Percentiles rank a stretch among this genome's conserved stretches.
These are phyloP conservation scores for Melaleuca alternifolia DNA, from an alignment of 345 rosid species.

Conservation along the genomic window DNA sequence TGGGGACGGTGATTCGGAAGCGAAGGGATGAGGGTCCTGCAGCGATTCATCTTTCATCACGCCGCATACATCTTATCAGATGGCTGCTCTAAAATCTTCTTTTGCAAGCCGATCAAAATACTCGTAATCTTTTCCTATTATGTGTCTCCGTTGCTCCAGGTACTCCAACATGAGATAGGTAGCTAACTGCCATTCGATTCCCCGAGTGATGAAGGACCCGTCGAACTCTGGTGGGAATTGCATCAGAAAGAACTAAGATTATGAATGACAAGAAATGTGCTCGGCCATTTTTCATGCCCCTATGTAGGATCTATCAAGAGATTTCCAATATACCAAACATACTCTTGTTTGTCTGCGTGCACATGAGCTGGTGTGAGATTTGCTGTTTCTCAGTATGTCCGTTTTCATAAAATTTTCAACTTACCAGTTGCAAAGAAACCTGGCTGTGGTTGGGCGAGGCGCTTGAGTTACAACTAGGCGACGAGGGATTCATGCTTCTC, in stretches of 20 bases:
- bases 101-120: neutral
- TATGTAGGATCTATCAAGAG: neutral
- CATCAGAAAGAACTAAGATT: neutral
- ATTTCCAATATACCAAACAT: neutral
- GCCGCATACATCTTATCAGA: neutral
- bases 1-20: neutral
- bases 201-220: neutral
- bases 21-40: neutral
- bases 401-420: neutral
- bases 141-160: neutral
- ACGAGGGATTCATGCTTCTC: neutral
- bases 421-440: constrained; percentile 1
- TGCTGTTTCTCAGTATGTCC: neutral
- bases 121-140: neutral
- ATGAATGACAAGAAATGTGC: neutral
- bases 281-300: neutral
- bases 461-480: neutral
- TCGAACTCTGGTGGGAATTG: neutral
- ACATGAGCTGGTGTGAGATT: neutral
- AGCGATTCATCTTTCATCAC: neutral
- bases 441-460: neutral
- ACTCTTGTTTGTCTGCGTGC: neutral
- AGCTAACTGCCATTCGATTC: neutral
- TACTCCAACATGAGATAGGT: neutral
- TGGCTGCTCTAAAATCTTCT: neutral